Base-by-base conservation (phyloP, 257 asterid species). In the Fraxinus anomala region DNA sequence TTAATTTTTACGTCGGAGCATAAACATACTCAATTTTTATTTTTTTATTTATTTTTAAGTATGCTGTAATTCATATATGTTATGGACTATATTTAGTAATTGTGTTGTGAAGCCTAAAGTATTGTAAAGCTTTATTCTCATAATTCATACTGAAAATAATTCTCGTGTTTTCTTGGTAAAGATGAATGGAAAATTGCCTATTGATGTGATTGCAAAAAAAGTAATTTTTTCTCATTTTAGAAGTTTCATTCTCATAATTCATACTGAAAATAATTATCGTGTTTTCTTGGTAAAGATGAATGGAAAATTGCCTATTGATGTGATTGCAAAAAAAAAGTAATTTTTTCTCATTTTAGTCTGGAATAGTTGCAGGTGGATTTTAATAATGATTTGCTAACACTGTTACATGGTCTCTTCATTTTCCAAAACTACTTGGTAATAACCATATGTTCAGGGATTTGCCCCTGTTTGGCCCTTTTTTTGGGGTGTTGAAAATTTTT, bases 401-500 rank as follows among this genome's bases (percentile, higher is more conserved):
- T 56, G 8, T 23, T 19, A n/a, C 30, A n/a, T 0, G 0, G 26
- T 68, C 16, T 9, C 70, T 74, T 44, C 42, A 54, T 24, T 3
- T 10, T 59, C 68, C 63, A 42, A 37, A 68, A 63, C 24, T 21
- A 26, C 14, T 1, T 30, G 2, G 68, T 30, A 7, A 33, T 70
- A 24, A 40, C 37, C 73, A 79, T 67, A 72, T 47, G 51, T 33
- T 21, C 33, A 42, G 49, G 49, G 79, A 77, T 83, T 76, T 72
- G 24, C n/a, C n/a, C n/a, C n/a, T n/a, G n/a, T n/a, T n/a, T n/a
- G n/a, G n/a, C n/a, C n/a, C n/a, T n/a, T n/a, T n/a, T n/a, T n/a
- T n/a, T n/a, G n/a, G n/a, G n/a, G n/a, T n/a, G n/a, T n/a, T n/a
- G n/a, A n/a, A n/a, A n/a, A n/a, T n/a, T n/a, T n/a, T n/a, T n/a